Base-by-base conservation (phyloP, 2,329 filamentous ascomycete species). In the Drechslerella coelobrocha region DNA sequence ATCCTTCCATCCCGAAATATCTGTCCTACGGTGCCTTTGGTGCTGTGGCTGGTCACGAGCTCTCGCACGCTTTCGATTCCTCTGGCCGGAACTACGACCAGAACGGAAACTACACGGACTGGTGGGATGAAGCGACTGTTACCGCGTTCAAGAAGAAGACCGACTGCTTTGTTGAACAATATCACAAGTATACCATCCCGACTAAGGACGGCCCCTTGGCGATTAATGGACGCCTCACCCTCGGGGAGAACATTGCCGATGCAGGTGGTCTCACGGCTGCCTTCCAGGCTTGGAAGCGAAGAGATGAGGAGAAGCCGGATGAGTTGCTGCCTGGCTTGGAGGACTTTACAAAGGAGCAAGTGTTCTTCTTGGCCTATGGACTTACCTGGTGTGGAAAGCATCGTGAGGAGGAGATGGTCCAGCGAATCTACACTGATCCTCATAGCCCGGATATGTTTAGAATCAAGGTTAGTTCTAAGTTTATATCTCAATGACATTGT, bases 171-270 rank as follows among this genome's bases (percentile, higher is more conserved):
- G 79, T 89, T 1, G 80, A 88, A n/a, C 86, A 90, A 78, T 90
- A 88, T 76, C 78, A 79, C 63, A 83, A 87, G 31, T 88, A 84
- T 76, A 85, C 83, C 0, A 81, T 89, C 10, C 80, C 81, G 0
- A 84, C 83, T 0, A 81, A 84, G 9, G 82, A 87, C 37, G 84
- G 81, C 0, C 80, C 82, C 2, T 79, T 88, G 0, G 83, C 86
- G 69, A 83, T 89, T 61, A 86, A 88, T 66, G 88, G 88, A 8
- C 80, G 80, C 23, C 79, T 86, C 12, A 90, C 88, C 0, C 79
- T 89, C 1, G 85, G 84, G 19, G 88, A 90, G 79, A 90, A 90
- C 75, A 87, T 90, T 75, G 87, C 88, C 1, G 88, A 90, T 77
- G 85, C 88, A 0, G 88, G 87, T 14, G 88, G 88, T 12, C 76